Conservation (phyloP, 257 asterid species). For the Solanum peruvianum region DNA sequence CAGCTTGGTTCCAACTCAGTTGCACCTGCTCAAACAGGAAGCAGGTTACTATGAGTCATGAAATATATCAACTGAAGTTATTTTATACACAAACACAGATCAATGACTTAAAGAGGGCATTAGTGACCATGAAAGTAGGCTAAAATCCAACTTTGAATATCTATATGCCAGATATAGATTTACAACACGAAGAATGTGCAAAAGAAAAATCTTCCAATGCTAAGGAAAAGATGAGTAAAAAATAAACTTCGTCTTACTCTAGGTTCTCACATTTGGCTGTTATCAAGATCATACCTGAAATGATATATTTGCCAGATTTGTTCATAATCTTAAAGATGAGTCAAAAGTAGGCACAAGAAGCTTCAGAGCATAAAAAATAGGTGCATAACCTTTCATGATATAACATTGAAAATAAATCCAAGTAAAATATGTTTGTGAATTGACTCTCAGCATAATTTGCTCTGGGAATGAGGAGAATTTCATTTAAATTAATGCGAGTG, state of each 20-base stretch:
- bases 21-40: slow-evolving; percentile 49
- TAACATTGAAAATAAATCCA: not conserved
- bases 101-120: not conserved
- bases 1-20: slow-evolving; percentile 76
- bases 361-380: not conserved
- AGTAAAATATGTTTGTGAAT: not conserved
- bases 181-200: not conserved
- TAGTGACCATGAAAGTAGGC: not conserved
- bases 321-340: not conserved
- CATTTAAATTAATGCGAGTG: not conserved
- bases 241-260: not conserved
- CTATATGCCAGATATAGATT: not conserved
- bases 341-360: not conserved
- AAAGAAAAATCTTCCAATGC: not conserved
- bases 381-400: not conserved
- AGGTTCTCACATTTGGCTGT: not conserved
- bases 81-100: not conserved
- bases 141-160: not conserved
- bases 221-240: not conserved
- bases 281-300: not conserved
- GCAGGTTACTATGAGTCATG: not conserved
- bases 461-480: not conserved
- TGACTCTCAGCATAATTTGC: not conserved
- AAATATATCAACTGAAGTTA: not conserved
- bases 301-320: not conserved